These are phyloP conservation scores for Mycena haematopus DNA, from an alignment of 768 basidiomycete genomes.

Conservation along the genomic window DNA sequence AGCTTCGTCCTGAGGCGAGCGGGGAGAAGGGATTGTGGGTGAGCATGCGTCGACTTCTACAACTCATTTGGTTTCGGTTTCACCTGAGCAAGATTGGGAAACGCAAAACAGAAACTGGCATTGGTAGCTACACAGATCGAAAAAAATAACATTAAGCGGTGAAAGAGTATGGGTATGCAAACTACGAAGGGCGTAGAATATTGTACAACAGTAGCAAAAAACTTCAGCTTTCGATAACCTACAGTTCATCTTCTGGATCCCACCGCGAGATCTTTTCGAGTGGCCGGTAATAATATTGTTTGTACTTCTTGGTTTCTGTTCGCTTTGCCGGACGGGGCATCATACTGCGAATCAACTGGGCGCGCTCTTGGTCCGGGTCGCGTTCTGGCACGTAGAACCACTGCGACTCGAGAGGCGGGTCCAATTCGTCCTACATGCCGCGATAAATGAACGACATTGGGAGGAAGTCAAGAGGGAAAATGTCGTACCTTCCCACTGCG, in stretches of 20 bases:
- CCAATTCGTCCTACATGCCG: constrained; percentile 51
- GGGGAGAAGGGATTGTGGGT: too few relatives aligned
- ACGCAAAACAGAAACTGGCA: constrained; percentile 1
- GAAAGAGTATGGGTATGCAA: constrained; percentile 23
- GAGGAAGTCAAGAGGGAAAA: constrained; percentile 10
- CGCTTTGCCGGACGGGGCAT: constrained; percentile 80
- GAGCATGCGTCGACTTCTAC: too few relatives aligned
- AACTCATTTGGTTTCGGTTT: too few relatives aligned
- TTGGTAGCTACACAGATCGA: constrained; percentile 23
- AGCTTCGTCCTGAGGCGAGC: too few relatives aligned
- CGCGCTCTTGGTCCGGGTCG: constrained; percentile 76
- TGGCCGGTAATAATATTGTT: constrained; percentile 84
- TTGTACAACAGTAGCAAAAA: constrained; percentile 21
- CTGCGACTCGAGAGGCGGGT: constrained; percentile 60
- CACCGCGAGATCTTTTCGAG: constrained; percentile 74
- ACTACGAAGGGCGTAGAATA: constrained; percentile 10
- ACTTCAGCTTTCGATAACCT: constrained; percentile 18
- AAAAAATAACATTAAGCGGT: constrained; percentile 26
- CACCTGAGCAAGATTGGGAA: not conserved
- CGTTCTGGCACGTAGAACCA: constrained; percentile 82
- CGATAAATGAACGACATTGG: constrained; percentile 7
- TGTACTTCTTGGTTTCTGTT: constrained; percentile 81
- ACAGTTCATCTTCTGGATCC: constrained; percentile 74
- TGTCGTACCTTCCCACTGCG: constrained; percentile 61
- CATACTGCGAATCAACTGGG: constrained; percentile 67